Base-by-base conservation (phyloP, 2,329 filamentous ascomycete species). In the Aspergillus eucalypticola region DNA sequence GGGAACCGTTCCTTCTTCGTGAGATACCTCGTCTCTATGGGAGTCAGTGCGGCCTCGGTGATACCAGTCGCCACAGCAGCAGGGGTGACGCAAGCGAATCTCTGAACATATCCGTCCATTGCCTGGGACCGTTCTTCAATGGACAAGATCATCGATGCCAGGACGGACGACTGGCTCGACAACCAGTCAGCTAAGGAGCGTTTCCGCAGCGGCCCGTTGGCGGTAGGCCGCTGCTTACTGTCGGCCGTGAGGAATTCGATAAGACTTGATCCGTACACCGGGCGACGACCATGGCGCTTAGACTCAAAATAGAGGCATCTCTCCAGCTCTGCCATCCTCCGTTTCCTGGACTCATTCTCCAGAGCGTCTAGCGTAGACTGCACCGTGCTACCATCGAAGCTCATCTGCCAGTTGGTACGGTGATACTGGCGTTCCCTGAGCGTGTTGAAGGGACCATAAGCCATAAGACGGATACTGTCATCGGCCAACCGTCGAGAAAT, bases 1-100 rank as follows among this genome's bases (percentile, higher is more conserved):
- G 83, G 72, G 66, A 84, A 81, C 64, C 83, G 83, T 8, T 84
- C 84, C 70, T 73, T 72, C 8, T 68, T 71, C 13, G 72, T 75
- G 54, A 77, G 67, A 38, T 74, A 71, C 21, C 71, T 81, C 3
- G 87, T 85, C 56, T 88, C 78, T 61, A 81, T 82, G 49, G 88
- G 80, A 0, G 90, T 90, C 6, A 95, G 80, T 1, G 90, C 74
- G 23, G 93, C 81, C 27, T 84, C 82, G 17, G 87, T 86, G 68
- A 96, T 82, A 65, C 96, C 92, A 29, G 89, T 86, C 0, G 92
- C 92, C 3, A 96, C 88, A 11, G 92, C 94, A 1, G 91, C 88
- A 2, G 95, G 95, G 0, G 95, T 98, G 35, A 96, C 88, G 69
- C 94, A 99, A 1, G 90, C 91, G 70, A 97, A 99, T 72, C 94